Conservation (phyloP, 176 grass and related monocot species). For the Zoysia pacifica region DNA sequence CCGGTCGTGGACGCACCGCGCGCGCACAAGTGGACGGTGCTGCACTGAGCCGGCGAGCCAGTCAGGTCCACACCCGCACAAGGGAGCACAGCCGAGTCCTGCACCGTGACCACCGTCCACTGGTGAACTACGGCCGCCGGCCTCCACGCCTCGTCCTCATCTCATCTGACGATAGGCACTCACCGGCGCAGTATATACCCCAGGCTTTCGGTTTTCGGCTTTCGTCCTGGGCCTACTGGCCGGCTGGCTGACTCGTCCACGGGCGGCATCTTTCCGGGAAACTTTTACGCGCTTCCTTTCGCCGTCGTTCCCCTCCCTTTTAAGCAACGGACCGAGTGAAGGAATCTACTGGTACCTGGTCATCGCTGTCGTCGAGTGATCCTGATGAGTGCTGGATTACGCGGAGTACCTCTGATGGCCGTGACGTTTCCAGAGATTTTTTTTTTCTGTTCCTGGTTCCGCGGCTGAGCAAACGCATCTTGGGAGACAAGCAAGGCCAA, state of each 20-base stretch:
- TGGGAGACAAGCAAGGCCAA: conserved; percentile 20
- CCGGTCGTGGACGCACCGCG: not conserved
- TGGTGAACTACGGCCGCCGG: not conserved
- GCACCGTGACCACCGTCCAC: conserved; percentile 10
- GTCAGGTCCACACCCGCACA: not conserved
- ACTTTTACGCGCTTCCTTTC: not conserved
- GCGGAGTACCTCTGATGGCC: not conserved
- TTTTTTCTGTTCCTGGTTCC: not conserved
- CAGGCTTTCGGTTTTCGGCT: not conserved
- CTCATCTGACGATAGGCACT: not conserved
- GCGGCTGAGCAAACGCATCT: conserved; percentile 3
- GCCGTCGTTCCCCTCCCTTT: conserved; percentile 25
- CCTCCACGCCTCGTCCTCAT: not conserved
- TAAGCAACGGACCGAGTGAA: conserved; percentile 33
- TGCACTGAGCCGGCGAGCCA: not conserved
- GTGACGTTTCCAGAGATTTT: conserved; percentile 2
- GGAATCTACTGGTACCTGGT: not conserved
- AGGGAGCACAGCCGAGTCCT: not conserved
- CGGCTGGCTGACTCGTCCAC: not conserved
- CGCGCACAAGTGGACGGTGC: conserved; percentile 23
- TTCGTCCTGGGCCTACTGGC: too few relatives aligned
- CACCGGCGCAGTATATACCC: not conserved
- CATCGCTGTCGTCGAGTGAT: not conserved
- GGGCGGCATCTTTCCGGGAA: not conserved
- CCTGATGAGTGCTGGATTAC: not conserved